Evolutionary conservation across 495 filamentous ascomycete genomes (phyloP).

Genomic region (Penicillium robsamsonii): DNA sequence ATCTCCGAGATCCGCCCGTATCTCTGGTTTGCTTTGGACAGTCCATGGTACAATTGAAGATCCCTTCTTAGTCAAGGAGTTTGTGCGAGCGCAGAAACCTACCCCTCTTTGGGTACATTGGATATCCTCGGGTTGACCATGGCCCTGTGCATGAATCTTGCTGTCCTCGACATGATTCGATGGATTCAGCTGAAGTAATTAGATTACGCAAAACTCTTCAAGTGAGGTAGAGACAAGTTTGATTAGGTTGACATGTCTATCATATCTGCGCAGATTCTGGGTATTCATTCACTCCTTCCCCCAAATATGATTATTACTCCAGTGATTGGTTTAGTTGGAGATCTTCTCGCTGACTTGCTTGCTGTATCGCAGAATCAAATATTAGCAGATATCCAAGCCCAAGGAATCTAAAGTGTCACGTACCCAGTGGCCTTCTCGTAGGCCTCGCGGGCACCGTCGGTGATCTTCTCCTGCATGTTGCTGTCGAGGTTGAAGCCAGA

Average conservation of each 20-base stretch:
- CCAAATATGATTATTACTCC: background rate
- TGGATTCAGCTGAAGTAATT: background rate
- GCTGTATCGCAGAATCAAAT: background rate
- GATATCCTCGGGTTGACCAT: background rate
- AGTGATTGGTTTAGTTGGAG: background rate
- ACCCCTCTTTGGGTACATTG: background rate
- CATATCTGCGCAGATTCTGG: background rate
- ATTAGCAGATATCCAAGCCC: background rate
- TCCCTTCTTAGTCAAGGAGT: background rate
- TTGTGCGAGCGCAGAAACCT: background rate
- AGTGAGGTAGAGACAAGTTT: background rate
- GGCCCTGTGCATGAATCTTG: background rate
- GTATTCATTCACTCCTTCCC: background rate
- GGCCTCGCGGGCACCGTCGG: constrained; percentile 7
- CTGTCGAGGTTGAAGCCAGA: constrained; percentile 12
- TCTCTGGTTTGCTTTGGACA: background rate
- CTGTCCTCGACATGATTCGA: background rate
- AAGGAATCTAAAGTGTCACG: background rate
- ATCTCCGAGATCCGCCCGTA: background rate
- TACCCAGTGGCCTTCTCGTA: constrained; percentile 13
- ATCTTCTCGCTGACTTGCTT: constrained; percentile 3
- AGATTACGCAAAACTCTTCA: background rate
- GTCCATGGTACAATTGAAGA: background rate
- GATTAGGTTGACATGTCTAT: background rate
- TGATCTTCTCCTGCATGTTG: constrained; percentile 10